Conservation (phyloP, 2,329 filamentous ascomycete species). For the Paraphoma sp. region DNA sequence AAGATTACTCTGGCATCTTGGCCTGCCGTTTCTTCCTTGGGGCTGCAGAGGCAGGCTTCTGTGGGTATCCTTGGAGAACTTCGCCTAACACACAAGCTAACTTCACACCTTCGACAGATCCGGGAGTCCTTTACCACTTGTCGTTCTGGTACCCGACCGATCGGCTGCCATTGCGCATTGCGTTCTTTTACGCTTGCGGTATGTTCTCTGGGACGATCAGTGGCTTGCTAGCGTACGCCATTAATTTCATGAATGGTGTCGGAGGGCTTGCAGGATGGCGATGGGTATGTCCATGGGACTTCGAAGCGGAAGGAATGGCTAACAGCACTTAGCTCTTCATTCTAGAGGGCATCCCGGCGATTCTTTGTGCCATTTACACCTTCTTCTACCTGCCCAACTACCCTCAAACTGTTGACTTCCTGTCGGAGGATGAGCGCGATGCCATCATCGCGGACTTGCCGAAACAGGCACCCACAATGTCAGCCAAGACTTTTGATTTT, state of each 20-base stretch:
- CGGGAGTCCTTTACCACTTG: conserved; percentile 57
- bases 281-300: conserved; percentile 25
- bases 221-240: conserved; percentile 62
- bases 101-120: conserved; percentile 6
- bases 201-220: conserved; percentile 65
- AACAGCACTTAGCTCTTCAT: conserved; percentile 23
- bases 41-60: conserved; percentile 36
- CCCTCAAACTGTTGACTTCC: conserved; percentile 23
- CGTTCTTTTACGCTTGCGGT: conserved; percentile 64
- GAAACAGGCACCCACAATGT: conserved; percentile 28
- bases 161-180: conserved; percentile 61
- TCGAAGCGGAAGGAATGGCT: background rate
- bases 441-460: conserved; percentile 24
- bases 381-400: conserved; percentile 31
- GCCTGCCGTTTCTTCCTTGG: conserved; percentile 51
- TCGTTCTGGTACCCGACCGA: conserved; percentile 66
- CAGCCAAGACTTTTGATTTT: conserved; percentile 28
- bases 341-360: conserved; percentile 28
- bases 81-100: background rate
- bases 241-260: conserved; percentile 65
- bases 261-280: conserved; percentile 47
- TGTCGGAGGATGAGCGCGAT: conserved; percentile 22
- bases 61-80: background rate
- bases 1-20: conserved; percentile 52
- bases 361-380: conserved; percentile 19